phyloP scores from a whole-genome alignment of 768 basidiomycete genomes.

The Boletales sp. region DNA sequence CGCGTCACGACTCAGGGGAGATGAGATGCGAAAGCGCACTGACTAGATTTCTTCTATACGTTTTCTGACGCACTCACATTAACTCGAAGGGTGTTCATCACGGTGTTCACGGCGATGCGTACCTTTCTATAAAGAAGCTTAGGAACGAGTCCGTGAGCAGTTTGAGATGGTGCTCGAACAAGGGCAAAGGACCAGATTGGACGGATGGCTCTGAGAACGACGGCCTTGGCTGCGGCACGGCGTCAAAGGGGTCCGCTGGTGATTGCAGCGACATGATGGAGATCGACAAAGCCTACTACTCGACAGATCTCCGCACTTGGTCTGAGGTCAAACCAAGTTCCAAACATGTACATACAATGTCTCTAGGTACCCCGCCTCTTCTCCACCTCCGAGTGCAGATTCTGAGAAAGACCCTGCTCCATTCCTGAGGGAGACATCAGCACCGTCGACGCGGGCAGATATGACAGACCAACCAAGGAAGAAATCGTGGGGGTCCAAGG shows the following conservation, averaged over 20 bases:
- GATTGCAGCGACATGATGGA: conserved; percentile 18
- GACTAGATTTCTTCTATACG: conserved; percentile 86
- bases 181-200: conserved; percentile 53
- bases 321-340: conserved; percentile 3
- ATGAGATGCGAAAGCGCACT: conserved; percentile 20
- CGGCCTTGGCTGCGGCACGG: conserved; percentile 14
- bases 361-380: conserved; percentile 35
- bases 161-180: conserved; percentile 71
- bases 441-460: not conserved
- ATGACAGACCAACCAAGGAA: conserved; percentile 58
- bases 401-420: conserved; percentile 46
- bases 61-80: conserved; percentile 45
- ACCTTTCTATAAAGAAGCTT: conserved; percentile 85
- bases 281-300: not conserved
- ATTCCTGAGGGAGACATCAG: conserved; percentile 39
- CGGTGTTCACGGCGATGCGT: conserved; percentile 19
- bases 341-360: conserved; percentile 26
- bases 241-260: conserved; percentile 24
- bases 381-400: conserved; percentile 67
- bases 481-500: conserved; percentile 72
- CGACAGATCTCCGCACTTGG: not conserved
- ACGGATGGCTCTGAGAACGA: conserved; percentile 27
- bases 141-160: conserved; percentile 72
- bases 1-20: conserved; percentile 2
- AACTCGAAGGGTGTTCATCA: conserved; percentile 16